Evolutionary conservation across 768 basidiomycete species (phyloP).

Genomic region (Leccinum boreale): DNA sequence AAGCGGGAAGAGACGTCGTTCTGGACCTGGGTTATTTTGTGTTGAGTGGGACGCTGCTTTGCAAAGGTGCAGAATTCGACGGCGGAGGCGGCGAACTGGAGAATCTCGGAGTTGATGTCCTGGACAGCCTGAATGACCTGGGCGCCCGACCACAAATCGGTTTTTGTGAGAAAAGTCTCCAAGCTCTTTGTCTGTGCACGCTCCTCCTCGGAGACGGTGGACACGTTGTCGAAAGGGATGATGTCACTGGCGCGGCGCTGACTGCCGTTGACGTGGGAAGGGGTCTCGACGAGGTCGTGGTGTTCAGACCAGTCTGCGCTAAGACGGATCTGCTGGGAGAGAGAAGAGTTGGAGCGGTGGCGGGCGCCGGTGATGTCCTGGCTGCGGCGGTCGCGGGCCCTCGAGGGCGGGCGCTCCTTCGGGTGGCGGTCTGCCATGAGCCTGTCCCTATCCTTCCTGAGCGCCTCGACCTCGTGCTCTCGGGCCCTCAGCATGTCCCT

Average conservation of each 20-base stretch:
- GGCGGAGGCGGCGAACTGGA: slow-evolving; percentile 75
- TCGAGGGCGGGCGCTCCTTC: slow-evolving; percentile 17
- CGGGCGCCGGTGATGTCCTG: slow-evolving; percentile 2
- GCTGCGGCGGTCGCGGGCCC: slow-evolving; percentile 14
- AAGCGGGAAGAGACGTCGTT: slow-evolving; percentile 61
- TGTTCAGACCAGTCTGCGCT: slow-evolving; percentile 33
- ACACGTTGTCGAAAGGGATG: slow-evolving; percentile 22
- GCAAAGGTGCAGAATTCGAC: slow-evolving; percentile 63
- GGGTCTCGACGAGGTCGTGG: slow-evolving; percentile 11
- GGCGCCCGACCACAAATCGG: slow-evolving; percentile 71
- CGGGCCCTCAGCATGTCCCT: slow-evolving; percentile 54
- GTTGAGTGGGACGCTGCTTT: slow-evolving; percentile 36
- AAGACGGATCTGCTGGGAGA: slow-evolving; percentile 31
- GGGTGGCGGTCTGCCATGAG: slow-evolving; percentile 23
- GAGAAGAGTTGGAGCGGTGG: slow-evolving; percentile 29
- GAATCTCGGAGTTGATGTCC: slow-evolving; percentile 76
- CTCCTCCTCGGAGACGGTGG: slow-evolving; percentile 46
- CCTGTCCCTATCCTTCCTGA: slow-evolving; percentile 40
- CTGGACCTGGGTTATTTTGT: slow-evolving; percentile 48
- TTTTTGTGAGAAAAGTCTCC: slow-evolving; percentile 71
- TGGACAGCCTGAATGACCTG: slow-evolving; percentile 77
- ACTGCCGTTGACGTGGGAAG: slow-evolving; percentile 12
- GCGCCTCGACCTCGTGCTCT: slow-evolving; percentile 57
- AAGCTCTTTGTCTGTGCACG: slow-evolving; percentile 53
- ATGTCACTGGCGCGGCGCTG: slow-evolving; percentile 15